A percentile compares a stretch with the other conserved stretches of the same genome.
phyloP scores from a whole-genome alignment of 2,329 filamentous ascomycete genomes.

The Arthroderma sp. region DNA sequence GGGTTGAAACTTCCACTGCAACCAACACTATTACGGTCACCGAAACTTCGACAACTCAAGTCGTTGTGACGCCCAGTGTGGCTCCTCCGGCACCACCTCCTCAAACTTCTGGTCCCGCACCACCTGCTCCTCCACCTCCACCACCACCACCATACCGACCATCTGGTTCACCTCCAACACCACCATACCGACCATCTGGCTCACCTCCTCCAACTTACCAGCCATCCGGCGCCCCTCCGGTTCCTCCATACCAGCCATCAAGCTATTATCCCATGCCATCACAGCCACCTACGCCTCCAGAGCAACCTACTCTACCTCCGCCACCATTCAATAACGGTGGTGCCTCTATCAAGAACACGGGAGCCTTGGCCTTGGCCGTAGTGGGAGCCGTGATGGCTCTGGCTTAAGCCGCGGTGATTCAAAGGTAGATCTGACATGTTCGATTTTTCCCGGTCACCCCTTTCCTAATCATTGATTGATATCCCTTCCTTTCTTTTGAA shows the following conservation, averaged over 20 bases:
- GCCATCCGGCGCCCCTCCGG: neutral
- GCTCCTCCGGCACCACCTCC: neutral
- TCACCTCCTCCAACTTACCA: neutral
- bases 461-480: too few species aligned
- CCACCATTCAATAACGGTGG: constrained; percentile 5
- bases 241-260: constrained; percentile 5
- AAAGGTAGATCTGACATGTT: too few species aligned
- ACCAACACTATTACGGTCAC: constrained; percentile 14
- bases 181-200: constrained; percentile 4
- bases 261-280: constrained; percentile 17
- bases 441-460: too few species aligned
- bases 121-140: constrained; percentile 1
- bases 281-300: constrained; percentile 29
- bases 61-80: neutral
- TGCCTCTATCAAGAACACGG: constrained; percentile 6
- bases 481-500: too few species aligned
- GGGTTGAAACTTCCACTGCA: constrained; percentile 13
- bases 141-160: constrained; percentile 5
- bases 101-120: constrained; percentile 5
- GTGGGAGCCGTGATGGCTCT: constrained; percentile 8
- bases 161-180: neutral
- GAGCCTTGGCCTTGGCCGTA: constrained; percentile 5
- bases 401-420: constrained; percentile 2
- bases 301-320: constrained; percentile 9
- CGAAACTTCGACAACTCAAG: constrained; percentile 11